Conservation (phyloP, 352 stramenopile species). For the Phytophthora capsici region DNA sequence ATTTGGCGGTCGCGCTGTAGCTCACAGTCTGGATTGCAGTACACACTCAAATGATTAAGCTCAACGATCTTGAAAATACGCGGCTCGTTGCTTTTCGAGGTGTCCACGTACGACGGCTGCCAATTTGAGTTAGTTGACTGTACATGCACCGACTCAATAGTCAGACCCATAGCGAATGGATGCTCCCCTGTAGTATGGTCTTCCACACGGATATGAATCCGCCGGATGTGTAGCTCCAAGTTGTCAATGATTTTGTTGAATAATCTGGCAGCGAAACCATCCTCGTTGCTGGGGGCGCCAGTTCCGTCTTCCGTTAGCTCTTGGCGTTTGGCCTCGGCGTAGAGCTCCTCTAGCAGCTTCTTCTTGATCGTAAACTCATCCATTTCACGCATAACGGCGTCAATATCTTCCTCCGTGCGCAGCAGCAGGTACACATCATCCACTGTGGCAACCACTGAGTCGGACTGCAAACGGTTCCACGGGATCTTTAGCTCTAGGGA, state of each 20-base stretch:
- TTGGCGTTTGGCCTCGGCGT: conserved; percentile 70
- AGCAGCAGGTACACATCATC: conserved; percentile 88
- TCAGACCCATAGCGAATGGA: conserved; percentile 82
- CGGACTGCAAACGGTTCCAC: conserved; percentile 88
- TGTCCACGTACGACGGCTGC: conserved; percentile 87
- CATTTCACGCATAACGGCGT: conserved; percentile 75
- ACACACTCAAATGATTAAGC: conserved; percentile 88
- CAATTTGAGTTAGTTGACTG: conserved; percentile 90
- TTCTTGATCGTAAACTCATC: conserved; percentile 88
- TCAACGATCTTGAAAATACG: conserved; percentile 91
- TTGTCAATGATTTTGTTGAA: conserved; percentile 92
- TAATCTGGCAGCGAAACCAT: conserved; percentile 77
- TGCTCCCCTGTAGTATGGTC: conserved; percentile 82
- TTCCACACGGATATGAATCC: conserved; percentile 86
- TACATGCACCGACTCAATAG: conserved; percentile 83
- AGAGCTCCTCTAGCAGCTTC: conserved; percentile 83
- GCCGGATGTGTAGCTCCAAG: conserved; percentile 87
- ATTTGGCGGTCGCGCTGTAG: conserved; percentile 57
- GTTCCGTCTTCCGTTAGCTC: conserved; percentile 39
- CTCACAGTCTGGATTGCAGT: conserved; percentile 83
- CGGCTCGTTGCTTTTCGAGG: conserved; percentile 78
- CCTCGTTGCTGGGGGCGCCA: conserved; percentile 32
- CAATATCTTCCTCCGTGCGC: conserved; percentile 81
- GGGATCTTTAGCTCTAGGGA: conserved; percentile 92
- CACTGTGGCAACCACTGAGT: conserved; percentile 88